Evolutionary conservation across 176 grass and related monocot genomes (phyloP).

Genomic region (Phyllostachys edulis): DNA sequence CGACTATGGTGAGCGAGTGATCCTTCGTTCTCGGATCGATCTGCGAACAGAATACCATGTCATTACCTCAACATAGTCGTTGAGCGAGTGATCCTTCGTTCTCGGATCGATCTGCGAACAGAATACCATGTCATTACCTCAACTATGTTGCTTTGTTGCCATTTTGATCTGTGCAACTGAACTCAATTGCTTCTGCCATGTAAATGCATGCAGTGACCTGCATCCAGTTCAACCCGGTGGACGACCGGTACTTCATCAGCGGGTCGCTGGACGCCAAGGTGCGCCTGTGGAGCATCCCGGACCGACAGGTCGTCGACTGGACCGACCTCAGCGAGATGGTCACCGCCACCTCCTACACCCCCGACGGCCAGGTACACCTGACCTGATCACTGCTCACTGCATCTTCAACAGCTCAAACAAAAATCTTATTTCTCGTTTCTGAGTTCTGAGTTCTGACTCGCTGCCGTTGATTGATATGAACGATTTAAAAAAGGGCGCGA

Average conservation of each 20-base stretch:
- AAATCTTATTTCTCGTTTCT: not conserved
- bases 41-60: not conserved
- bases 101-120: not conserved
- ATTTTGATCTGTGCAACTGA: not conserved
- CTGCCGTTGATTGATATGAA: not conserved
- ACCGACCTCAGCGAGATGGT: slow-evolving; percentile 96
- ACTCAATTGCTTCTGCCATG: not conserved
- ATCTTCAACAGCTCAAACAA: not conserved
- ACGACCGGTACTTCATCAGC: slow-evolving; percentile 87
- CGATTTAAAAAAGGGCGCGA: slow-evolving; percentile 43
- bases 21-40: not conserved
- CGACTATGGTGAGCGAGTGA: slow-evolving; percentile 59
- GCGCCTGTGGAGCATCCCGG: slow-evolving; percentile 76
- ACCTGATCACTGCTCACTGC: not conserved
- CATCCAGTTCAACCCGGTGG: slow-evolving; percentile 91
- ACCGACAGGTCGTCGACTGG: slow-evolving; percentile 94
- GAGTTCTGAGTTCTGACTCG: slow-evolving; percentile 11
- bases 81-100: not conserved
- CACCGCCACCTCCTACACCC: slow-evolving; percentile 77
- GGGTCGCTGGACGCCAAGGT: slow-evolving; percentile 93
- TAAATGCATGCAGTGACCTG: slow-evolving; percentile 62
- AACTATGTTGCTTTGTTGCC: not conserved
- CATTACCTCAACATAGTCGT: not conserved
- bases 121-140: not conserved
- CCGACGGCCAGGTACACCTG: slow-evolving; percentile 59